Evolutionary conservation across 306 rosid species (phyloP).

Genomic region (Delonix regia): DNA sequence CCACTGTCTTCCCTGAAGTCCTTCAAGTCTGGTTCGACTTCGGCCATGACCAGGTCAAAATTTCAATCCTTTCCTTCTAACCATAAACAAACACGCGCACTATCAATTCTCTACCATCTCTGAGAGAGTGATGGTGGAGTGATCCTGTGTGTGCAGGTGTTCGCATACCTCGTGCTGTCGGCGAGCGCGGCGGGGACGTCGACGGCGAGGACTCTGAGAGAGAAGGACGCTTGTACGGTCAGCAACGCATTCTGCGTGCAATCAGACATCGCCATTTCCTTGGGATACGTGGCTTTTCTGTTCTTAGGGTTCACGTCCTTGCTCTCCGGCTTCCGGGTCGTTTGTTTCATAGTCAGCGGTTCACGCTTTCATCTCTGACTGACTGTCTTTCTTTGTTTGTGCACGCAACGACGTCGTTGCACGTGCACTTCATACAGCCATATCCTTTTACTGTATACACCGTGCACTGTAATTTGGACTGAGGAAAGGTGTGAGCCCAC

Average conservation of each 20-base stretch:
- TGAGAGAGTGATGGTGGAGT: background rate
- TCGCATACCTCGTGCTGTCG: conserved; percentile 81
- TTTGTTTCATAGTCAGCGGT: conserved; percentile 80
- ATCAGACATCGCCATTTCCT: conserved; percentile 65
- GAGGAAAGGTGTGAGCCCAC: background rate
- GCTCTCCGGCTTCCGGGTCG: conserved; percentile 88
- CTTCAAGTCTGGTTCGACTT: conserved; percentile 98
- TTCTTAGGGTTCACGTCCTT: conserved; percentile 84
- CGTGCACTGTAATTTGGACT: conserved; percentile 19
- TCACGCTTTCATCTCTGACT: conserved; percentile 78
- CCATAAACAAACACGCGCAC: background rate
- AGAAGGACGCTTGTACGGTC: conserved; percentile 67
- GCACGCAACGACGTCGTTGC: conserved; percentile 40
- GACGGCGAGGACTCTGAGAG: conserved; percentile 56
- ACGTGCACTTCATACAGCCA: background rate
- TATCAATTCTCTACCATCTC: background rate
- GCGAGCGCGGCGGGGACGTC: conserved; percentile 96
- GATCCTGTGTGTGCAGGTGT: conserved; percentile 64
- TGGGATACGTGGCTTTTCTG: conserved; percentile 82
- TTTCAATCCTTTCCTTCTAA: background rate
- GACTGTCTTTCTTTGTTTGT: background rate
- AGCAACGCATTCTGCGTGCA: conserved; percentile 77
- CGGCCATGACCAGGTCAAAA: conserved; percentile 93
- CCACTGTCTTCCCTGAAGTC: conserved; percentile 78
- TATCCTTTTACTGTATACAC: conserved; percentile 25